Conservation (phyloP, 2,329 filamentous ascomycete species). For the Colletotrichum sp. region DNA sequence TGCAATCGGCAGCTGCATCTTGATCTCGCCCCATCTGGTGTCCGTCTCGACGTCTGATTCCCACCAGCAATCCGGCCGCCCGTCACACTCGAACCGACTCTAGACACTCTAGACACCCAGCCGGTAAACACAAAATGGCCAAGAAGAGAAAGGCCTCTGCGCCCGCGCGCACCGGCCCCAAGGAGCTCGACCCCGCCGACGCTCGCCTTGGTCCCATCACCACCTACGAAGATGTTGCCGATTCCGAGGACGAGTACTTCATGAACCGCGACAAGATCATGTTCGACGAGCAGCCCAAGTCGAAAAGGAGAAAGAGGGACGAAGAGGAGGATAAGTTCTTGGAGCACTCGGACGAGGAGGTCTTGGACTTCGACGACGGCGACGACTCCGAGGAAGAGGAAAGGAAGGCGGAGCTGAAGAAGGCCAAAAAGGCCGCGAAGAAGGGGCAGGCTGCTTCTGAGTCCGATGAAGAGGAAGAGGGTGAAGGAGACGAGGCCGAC, state of each 20-base stretch:
- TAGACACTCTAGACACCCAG: neutral
- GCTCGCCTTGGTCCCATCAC: constrained; percentile 65
- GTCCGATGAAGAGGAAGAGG: constrained; percentile 45
- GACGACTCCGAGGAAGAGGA: constrained; percentile 42
- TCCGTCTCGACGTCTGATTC: neutral
- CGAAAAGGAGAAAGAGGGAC: constrained; percentile 76
- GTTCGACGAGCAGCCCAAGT: constrained; percentile 79
- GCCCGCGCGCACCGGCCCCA: constrained; percentile 53
- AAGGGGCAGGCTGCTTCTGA: constrained; percentile 29
- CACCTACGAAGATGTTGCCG: constrained; percentile 83
- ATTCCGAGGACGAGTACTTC: constrained; percentile 94
- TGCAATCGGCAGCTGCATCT: neutral
- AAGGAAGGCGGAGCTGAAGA: constrained; percentile 35
- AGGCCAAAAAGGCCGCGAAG: constrained; percentile 30
- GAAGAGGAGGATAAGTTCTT: constrained; percentile 69
- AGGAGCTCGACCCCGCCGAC: constrained; percentile 60
- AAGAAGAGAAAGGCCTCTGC: constrained; percentile 75
- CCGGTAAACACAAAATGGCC: constrained; percentile 48
- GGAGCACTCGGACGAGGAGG: constrained; percentile 67
- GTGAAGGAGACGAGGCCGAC: constrained; percentile 61
- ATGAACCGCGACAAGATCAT: constrained; percentile 84
- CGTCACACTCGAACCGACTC: neutral
- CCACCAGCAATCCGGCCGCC: neutral
- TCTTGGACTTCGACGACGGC: constrained; percentile 52
- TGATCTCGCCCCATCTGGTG: neutral